Base-by-base conservation (phyloP, 176 grass and related monocot species). In the Avena atlantica region DNA sequence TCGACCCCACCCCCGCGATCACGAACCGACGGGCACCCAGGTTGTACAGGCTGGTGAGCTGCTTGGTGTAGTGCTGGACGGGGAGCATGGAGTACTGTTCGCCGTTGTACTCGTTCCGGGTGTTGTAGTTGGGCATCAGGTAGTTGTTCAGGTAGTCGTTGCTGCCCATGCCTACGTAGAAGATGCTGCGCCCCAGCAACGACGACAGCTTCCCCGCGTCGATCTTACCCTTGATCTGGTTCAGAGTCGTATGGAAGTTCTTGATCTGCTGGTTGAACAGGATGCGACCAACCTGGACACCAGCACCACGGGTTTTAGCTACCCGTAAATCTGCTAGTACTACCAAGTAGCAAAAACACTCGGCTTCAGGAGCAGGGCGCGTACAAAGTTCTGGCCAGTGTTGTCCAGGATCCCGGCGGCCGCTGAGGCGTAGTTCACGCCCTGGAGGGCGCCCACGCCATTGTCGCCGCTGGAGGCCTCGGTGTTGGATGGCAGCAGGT, bases 131-230 rank as follows among this genome's bases (percentile, higher is more conserved):
- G 24, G 97, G 94, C 97, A 99, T 91, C 4, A 99, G 94, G 84
- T 99, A 99, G 89, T 99, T 96, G 87, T 96, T 94, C 27, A 94
- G 84, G 89, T 99, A 99, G 89, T 99, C 94, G 34, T 99, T 99
- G 87, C 97, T 99, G 49, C 97, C 92, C 94, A 99, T 96, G 5
- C 97, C 94, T 0, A 99, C 85, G 65, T 93, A 99, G 88, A 96
- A 93, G 87, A 99, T 89, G 81, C 94, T 93, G 23, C 87, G 91
- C 0, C 79, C 81, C 55, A 97, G 86, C 59, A 84, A 84, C 13
- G 58, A 34, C 0, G 92, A 76, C 48, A 90, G 84, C 57, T 50
- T 55, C 13, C 83, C 31, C 1, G 82, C 85, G 29, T 89, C 93
- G 16, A 89, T 63, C 19, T 80, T 88, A 0, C 76, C 47, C 2